phyloP scores from a whole-genome alignment of 805 yeast species.

The Saccharomycopsis schoenii region DNA sequence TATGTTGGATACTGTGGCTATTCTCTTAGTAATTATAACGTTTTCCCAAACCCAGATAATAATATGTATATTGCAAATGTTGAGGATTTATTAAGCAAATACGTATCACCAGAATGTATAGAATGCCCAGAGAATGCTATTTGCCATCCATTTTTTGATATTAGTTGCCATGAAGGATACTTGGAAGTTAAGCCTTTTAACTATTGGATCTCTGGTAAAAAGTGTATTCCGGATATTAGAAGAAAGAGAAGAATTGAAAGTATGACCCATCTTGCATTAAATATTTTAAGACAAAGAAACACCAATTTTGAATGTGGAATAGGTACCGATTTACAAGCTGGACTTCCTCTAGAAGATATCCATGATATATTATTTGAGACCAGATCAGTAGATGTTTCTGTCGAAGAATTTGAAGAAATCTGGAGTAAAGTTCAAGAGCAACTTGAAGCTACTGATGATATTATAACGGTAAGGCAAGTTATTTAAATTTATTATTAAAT shows the following conservation, averaged over 20 bases:
- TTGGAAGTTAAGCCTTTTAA: slow-evolving; percentile 37
- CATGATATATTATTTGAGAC: slow-evolving; percentile 39
- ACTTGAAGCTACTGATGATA: slow-evolving; percentile 56
- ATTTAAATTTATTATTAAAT: slow-evolving; percentile 17
- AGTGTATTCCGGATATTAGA: slow-evolving; percentile 66
- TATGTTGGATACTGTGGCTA: slow-evolving; percentile 69
- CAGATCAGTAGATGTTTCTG: slow-evolving; percentile 33
- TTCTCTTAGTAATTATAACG: slow-evolving; percentile 38
- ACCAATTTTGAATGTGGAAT: slow-evolving; percentile 57
- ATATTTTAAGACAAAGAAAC: slow-evolving; percentile 54
- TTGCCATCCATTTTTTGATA: slow-evolving; percentile 50
- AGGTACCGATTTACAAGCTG: slow-evolving; percentile 39
- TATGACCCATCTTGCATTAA: slow-evolving; percentile 57
- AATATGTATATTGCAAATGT: slow-evolving; percentile 27
- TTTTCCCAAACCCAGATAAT: slow-evolving; percentile 24
- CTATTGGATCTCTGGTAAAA: slow-evolving; percentile 45
- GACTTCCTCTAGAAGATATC: slow-evolving; percentile 39
- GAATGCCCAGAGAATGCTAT: slow-evolving; percentile 76
- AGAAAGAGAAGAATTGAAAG: slow-evolving; percentile 58
- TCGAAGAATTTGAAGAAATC: slow-evolving; percentile 62
- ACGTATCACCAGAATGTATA: slow-evolving; percentile 52
- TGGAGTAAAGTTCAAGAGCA: slow-evolving; percentile 60
- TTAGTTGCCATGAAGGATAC: slow-evolving; percentile 67
- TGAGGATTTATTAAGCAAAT: slow-evolving; percentile 37
- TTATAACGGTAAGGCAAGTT: slow-evolving; percentile 68